These are phyloP conservation scores for Geotrichum fermentans DNA, from an alignment of 1,139 yeast genomes.

Conservation along the genomic window DNA sequence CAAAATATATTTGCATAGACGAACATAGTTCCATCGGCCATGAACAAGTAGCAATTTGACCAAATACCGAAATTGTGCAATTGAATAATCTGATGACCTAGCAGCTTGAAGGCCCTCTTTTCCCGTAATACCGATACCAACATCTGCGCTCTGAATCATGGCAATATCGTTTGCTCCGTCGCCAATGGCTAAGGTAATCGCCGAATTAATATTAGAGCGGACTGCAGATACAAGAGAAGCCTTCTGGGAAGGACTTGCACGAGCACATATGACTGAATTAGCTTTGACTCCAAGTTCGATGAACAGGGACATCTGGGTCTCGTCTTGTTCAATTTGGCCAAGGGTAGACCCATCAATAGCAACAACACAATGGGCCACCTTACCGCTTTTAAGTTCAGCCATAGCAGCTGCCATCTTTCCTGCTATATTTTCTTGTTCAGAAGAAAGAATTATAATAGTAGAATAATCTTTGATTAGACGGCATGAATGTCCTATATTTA, in stretches of 20 bases:
- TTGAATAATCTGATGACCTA: slow-evolving; percentile 86
- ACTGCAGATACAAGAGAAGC: slow-evolving; percentile 81
- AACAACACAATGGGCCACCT: slow-evolving; percentile 86
- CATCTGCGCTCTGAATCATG: slow-evolving; percentile 97
- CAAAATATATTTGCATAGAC: slow-evolving; percentile 85
- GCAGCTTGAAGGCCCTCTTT: slow-evolving; percentile 97
- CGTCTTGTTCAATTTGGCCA: slow-evolving; percentile 63
- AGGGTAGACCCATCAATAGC: slow-evolving; percentile 90
- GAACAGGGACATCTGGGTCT: slow-evolving; percentile 66
- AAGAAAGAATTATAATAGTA: slow-evolving; percentile 67
- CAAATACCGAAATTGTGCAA: slow-evolving; percentile 86
- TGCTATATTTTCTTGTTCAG: slow-evolving; percentile 45
- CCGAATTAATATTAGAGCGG: slow-evolving; percentile 54
- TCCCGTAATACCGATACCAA: slow-evolving; percentile 95
- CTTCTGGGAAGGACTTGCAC: slow-evolving; percentile 95
- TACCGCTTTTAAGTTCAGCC: slow-evolving; percentile 56
- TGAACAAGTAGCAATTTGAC: slow-evolving; percentile 81
- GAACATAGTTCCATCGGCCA: slow-evolving; percentile 88
- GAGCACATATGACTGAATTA: slow-evolving; percentile 88
- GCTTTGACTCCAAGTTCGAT: slow-evolving; percentile 79
- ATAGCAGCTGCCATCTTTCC: slow-evolving; percentile 56
- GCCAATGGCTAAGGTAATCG: slow-evolving; percentile 94
- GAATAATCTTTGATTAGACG: slow-evolving; percentile 88
- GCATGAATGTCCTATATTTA: slow-evolving; percentile 93
- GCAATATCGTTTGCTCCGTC: no score